A percentile compares a stretch with the other conserved stretches of the same genome.
Conservation (phyloP, 78 protist genomes). For the Monosiga brevicollis region DNA sequence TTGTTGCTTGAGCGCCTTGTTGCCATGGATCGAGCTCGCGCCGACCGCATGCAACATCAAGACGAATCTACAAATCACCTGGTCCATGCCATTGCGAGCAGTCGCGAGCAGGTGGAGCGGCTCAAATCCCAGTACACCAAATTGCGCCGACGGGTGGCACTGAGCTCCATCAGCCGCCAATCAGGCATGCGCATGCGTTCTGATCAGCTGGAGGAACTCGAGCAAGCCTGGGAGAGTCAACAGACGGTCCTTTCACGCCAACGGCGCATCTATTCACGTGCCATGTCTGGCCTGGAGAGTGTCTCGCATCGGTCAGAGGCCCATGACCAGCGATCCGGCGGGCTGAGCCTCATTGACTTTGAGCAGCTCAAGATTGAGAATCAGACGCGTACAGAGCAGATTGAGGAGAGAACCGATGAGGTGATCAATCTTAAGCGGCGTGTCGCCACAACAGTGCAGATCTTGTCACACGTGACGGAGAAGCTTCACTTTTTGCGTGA, state of each 20-base stretch:
- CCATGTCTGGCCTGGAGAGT: neutral
- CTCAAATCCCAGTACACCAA: no score
- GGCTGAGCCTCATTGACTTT: conserved; percentile 67
- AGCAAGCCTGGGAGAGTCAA: neutral
- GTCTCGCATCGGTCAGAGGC: neutral
- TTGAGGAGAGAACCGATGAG: no score
- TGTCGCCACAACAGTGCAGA: no score
- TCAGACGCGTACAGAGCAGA: conserved; percentile 48
- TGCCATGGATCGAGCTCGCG: neutral
- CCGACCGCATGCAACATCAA: neutral
- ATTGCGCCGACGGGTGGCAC: neutral
- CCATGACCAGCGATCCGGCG: neutral
- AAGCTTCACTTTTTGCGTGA: no score
- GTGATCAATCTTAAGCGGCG: no score
- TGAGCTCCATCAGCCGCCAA: neutral
- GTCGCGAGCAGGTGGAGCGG: no score
- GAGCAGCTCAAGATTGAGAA: conserved; percentile 84
- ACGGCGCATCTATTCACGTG: neutral
- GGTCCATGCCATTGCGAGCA: neutral
- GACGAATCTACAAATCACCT: neutral
- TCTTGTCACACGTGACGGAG: no score
- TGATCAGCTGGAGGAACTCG: neutral
- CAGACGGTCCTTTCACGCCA: neutral
- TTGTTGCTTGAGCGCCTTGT: neutral
- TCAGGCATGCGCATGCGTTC: neutral